These are phyloP conservation scores for Debaryomyces psychrophilus DNA, from an alignment of 1,139 yeast genomes.

Conservation along the genomic window DNA sequence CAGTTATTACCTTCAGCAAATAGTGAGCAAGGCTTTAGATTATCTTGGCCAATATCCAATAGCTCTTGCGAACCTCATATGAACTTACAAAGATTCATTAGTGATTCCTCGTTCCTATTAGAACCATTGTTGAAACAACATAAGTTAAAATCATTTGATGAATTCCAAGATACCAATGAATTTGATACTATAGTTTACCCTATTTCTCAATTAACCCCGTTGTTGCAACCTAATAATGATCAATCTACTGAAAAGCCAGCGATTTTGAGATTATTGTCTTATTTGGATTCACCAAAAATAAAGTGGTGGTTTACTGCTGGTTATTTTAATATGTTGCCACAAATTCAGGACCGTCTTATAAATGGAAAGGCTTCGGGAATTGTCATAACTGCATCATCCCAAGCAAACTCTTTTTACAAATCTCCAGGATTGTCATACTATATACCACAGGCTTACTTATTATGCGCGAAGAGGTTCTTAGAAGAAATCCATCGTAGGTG, in stretches of 20 bases:
- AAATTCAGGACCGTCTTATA: slow-evolving; percentile 63
- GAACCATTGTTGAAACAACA: slow-evolving; percentile 59
- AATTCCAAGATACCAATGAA: slow-evolving; percentile 34
- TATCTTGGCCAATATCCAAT: slow-evolving; percentile 79
- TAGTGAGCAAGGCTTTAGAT: slow-evolving; percentile 51
- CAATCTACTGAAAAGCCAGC: slow-evolving; percentile 80
- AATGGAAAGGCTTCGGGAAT: slow-evolving; percentile 64
- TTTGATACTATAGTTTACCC: slow-evolving; percentile 82
- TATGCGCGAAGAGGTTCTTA: slow-evolving; percentile 72
- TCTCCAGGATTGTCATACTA: slow-evolving; percentile 81
- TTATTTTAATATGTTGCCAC: slow-evolving; percentile 87
- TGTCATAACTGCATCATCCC: slow-evolving; percentile 88
- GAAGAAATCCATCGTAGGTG: slow-evolving; percentile 51
- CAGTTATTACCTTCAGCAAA: slow-evolving; percentile 48
- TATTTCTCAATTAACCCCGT: slow-evolving; percentile 86
- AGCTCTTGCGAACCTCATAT: slow-evolving; percentile 71
- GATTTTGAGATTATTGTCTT: slow-evolving; percentile 60
- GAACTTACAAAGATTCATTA: slow-evolving; percentile 58
- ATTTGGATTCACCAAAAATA: slow-evolving; percentile 56
- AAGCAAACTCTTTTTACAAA: slow-evolving; percentile 90
- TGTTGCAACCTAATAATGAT: slow-evolving; percentile 59
- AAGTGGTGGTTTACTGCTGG: slow-evolving; percentile 96
- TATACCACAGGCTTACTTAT: slow-evolving; percentile 85
- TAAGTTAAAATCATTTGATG: slow-evolving; percentile 37
- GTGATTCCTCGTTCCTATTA: slow-evolving; percentile 60